phyloP scores from a whole-genome alignment of 2,329 filamentous ascomycete genomes.

The Botrytis paeoniae region DNA sequence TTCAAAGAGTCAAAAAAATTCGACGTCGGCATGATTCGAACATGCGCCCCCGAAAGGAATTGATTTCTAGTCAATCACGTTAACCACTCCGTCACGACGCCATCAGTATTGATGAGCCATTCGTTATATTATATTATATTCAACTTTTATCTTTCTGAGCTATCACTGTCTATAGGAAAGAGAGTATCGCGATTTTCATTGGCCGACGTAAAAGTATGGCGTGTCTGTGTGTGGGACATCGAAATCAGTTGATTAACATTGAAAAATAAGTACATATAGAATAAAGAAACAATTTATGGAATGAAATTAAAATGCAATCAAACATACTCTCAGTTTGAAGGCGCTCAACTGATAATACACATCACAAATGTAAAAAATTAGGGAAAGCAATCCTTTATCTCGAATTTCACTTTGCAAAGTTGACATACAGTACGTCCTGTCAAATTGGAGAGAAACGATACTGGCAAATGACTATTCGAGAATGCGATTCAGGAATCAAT shows the following conservation, averaged over 20 bases:
- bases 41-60: slow-evolving; percentile 18
- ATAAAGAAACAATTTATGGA: background rate
- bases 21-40: slow-evolving; percentile 18
- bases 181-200: background rate
- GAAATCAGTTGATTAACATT: background rate
- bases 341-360: background rate
- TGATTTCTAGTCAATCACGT: slow-evolving; percentile 19
- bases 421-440: background rate
- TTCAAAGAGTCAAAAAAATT: background rate
- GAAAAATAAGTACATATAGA: background rate
- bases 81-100: slow-evolving; percentile 18
- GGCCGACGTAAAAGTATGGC: background rate
- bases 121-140: fast-evolving
- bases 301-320: background rate
- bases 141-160: fast-evolving
- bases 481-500: background rate
- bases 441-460: background rate
- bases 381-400: background rate
- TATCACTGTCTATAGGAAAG: fast-evolving
- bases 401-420: background rate
- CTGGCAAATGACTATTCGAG: background rate
- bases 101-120: fast-evolving
- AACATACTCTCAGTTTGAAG: background rate
- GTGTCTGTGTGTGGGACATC: background rate
- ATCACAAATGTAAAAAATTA: background rate